Evolutionary conservation across 306 rosid genomes (phyloP).

Genomic region (Lathyrus aphaca): DNA sequence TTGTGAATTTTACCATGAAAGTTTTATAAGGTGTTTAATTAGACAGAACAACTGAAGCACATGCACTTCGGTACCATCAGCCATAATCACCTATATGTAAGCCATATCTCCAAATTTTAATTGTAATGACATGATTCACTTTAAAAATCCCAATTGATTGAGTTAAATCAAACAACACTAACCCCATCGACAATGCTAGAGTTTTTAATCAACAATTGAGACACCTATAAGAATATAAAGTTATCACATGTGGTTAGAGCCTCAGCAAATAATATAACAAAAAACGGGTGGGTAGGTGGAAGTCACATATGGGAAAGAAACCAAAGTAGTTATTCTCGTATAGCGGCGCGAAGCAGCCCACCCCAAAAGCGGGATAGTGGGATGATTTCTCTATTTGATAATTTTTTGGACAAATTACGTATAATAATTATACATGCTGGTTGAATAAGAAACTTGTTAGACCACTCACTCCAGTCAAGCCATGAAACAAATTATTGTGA

Average conservation of each 20-base stretch:
- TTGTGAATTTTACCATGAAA: conserved; percentile 63
- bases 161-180: conserved; percentile 55
- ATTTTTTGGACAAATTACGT: too few species aligned
- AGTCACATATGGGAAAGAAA: conserved; percentile 21
- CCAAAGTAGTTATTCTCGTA: neutral
- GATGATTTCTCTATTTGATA: too few species aligned
- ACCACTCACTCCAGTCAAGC: too few species aligned
- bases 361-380: too few species aligned
- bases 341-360: too few species aligned
- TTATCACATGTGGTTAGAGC: conserved; percentile 20
- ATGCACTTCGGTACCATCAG: conserved; percentile 77
- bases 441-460: too few species aligned
- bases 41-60: conserved; percentile 81
- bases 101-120: conserved; percentile 38
- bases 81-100: conserved; percentile 65
- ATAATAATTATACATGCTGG: too few species aligned
- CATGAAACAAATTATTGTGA: too few species aligned
- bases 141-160: conserved; percentile 42
- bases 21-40: conserved; percentile 92
- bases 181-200: conserved; percentile 80
- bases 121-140: conserved; percentile 34
- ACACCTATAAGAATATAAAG: conserved; percentile 58
- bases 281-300: neutral
- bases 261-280: neutral
- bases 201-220: conserved; percentile 67